Conservation (phyloP, 495 filamentous ascomycete genomes). For the Aspergillus baeticus region DNA sequence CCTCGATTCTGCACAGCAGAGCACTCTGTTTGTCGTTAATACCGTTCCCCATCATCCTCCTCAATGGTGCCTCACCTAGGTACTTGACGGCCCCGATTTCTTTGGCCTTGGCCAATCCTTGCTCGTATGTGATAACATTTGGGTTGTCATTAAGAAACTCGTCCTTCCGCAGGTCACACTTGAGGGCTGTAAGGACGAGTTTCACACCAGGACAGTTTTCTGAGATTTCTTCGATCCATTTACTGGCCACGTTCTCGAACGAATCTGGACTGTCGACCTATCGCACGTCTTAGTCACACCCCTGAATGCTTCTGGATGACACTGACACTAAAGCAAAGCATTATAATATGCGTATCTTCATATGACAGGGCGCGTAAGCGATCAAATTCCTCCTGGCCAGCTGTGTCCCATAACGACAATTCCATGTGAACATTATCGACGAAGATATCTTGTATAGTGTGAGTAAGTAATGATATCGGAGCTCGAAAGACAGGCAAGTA, state of each 20-base stretch:
- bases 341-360: conserved; percentile 96
- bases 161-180: conserved; percentile 88
- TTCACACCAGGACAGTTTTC: conserved; percentile 96
- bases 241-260: conserved; percentile 95
- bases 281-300: conserved; percentile 14
- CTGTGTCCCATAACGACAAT: conserved; percentile 96
- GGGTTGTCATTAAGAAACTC: conserved; percentile 58
- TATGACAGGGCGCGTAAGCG: conserved; percentile 92
- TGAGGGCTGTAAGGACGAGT: conserved; percentile 92
- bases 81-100: conserved; percentile 87
- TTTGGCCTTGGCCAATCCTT: conserved; percentile 89
- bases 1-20: conserved; percentile 96
- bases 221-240: conserved; percentile 96
- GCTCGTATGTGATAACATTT: conserved; percentile 81
- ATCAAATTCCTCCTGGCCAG: conserved; percentile 99
- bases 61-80: conserved; percentile 56
- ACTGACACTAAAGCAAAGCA: conserved; percentile 90
- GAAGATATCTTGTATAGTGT: conserved; percentile 73
- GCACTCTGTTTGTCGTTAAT: conserved; percentile 61
- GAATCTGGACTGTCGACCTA: conserved; percentile 90
- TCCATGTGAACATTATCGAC: conserved; percentile 97
- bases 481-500: conserved; percentile 36
- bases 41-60: not conserved
- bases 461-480: not conserved
- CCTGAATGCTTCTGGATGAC: not conserved